A percentile compares a stretch with the other conserved stretches of the same genome.
phyloP scores from a whole-genome alignment of 78 protist genomes.

The Dictyostelium firmibasis region DNA sequence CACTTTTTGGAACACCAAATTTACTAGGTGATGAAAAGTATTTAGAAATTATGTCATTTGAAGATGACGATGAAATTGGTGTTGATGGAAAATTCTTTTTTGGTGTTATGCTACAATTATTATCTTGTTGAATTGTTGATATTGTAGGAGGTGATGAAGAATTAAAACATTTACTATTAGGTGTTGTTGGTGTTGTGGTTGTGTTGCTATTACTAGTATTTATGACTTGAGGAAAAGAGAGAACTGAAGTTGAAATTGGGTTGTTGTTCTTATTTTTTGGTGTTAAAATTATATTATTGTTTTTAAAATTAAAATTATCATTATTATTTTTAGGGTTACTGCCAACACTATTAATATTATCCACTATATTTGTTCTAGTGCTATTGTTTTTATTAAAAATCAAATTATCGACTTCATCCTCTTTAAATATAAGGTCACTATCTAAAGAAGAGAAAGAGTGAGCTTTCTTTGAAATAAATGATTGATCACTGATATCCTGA shows the following conservation, averaged over 20 bases:
- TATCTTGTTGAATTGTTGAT: background rate
- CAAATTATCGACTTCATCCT: background rate
- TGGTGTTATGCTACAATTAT: background rate
- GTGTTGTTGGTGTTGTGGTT: background rate
- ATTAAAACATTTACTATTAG: too few relatives aligned
- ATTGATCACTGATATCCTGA: background rate
- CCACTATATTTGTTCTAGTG: background rate
- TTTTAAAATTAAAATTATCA: background rate
- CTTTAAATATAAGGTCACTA: conserved; percentile 27
- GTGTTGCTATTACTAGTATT: background rate
- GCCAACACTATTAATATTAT: background rate
- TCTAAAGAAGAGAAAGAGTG: conserved; percentile 43
- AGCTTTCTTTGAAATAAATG: conserved; percentile 18
- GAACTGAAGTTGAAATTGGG: background rate
- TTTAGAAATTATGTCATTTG: conserved; percentile 7
- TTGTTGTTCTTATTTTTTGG: too few relatives aligned
- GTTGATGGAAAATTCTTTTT: background rate
- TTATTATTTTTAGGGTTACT: background rate
- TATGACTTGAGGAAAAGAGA: background rate
- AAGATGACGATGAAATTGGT: background rate
- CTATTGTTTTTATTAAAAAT: background rate
- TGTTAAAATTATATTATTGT: conserved; percentile 2
- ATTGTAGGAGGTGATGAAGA: background rate
- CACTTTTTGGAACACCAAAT: background rate
- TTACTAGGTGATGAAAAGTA: background rate